A percentile compares a stretch with the other conserved stretches of the same genome.
Evolutionary conservation across 2,329 filamentous ascomycete genomes (phyloP).

Genomic region (Xenoacremonium recifei): DNA sequence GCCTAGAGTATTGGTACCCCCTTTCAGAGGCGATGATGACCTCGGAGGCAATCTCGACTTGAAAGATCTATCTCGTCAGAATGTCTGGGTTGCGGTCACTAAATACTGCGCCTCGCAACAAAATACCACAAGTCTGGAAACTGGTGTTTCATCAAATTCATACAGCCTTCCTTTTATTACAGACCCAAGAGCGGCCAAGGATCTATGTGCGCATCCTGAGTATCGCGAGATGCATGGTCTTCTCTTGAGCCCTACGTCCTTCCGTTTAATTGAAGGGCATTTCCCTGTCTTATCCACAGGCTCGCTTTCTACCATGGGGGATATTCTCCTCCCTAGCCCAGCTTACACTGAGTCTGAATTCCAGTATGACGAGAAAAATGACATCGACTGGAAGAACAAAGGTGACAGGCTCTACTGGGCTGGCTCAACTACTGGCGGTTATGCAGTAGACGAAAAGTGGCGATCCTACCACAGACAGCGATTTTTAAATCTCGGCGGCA

Average conservation of each 20-base stretch:
- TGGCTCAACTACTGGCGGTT: slow-evolving; percentile 53
- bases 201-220: slow-evolving; percentile 46
- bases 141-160: slow-evolving; percentile 7
- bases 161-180: slow-evolving; percentile 37
- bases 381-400: slow-evolving; percentile 50
- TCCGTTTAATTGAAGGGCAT: slow-evolving; percentile 36
- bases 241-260: slow-evolving; percentile 40
- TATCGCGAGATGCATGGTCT: slow-evolving; percentile 44
- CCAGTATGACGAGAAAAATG: slow-evolving; percentile 38
- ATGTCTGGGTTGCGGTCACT: slow-evolving; percentile 32
- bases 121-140: background rate
- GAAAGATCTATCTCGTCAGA: slow-evolving; percentile 24
- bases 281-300: slow-evolving; percentile 49
- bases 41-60: slow-evolving; percentile 12
- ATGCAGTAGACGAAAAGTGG: slow-evolving; percentile 36
- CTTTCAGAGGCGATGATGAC: background rate
- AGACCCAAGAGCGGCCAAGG: slow-evolving; percentile 22
- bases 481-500: slow-evolving; percentile 38
- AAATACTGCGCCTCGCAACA: slow-evolving; percentile 20
- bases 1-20: slow-evolving; percentile 38
- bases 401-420: slow-evolving; percentile 54
- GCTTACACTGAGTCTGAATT: slow-evolving; percentile 45
- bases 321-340: slow-evolving; percentile 52
- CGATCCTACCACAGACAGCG: slow-evolving; percentile 46
- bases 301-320: slow-evolving; percentile 45